Base-by-base conservation (phyloP, 2,329 filamentous ascomycete species). In the Sclerotinia glacialis region DNA sequence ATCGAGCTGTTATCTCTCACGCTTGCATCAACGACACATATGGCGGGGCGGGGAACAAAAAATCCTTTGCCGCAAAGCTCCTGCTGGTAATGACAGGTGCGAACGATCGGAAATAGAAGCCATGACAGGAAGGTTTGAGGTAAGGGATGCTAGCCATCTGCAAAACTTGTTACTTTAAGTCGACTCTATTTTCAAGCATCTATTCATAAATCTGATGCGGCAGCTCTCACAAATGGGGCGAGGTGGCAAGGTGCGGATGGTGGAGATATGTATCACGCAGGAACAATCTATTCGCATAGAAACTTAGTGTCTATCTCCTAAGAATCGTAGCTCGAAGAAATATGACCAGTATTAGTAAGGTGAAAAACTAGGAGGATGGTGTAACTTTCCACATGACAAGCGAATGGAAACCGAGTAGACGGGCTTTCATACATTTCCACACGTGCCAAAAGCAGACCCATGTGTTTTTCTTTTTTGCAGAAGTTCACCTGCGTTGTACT, bases 371-470 rank as follows among this genome's bases (percentile, higher is more conserved):
- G 16, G 14, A n/a, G 16, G 14, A 61, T 61, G 31, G 58, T 61
- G 44, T 61, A 37, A 49, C 58, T 49, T 49, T 44, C 58, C 58
- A 60, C 58, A 61, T 61, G 14, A 23, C 42, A 61, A 49, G 31
- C 46, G 44, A 31, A 37, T 46, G 28, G 31, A 47, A 34, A 49
- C 44, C 58, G n/a, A 60, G 44, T 49, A 5, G 44, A 37, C 12
- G 14, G 31, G 21, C 21, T 26, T 37, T 49, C 44, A 50, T 61
- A 21, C 44, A 8, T 49, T 9, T 49, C 28, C n/a, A 61, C 58
- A 61, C 58, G 58, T 61, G 58, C 58, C 28, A 61, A 37, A 47
- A 31, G n/a, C 58, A 40, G 21, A n/a, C n/a, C 58, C 44, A 61
- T 61, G 58, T 49, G 58, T 14, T 37, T 18, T 58, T 21, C 37